phyloP scores from a whole-genome alignment of 345 rosid genomes.

The Excoecaria cochinchinensis region DNA sequence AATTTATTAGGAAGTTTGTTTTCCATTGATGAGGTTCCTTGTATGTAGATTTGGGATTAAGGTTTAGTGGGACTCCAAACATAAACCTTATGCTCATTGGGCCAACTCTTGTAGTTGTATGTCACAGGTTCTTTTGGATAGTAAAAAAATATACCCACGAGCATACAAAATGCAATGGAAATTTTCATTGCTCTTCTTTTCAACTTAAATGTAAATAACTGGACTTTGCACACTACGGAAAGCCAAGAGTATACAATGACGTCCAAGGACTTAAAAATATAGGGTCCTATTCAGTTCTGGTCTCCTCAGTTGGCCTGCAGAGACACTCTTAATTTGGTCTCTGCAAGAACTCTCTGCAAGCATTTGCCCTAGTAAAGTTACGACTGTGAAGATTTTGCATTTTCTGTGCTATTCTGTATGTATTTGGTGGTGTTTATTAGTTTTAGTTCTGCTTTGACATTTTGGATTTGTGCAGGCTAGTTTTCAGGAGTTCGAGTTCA shows the following conservation, averaged over 20 bases:
- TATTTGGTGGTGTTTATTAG: not conserved
- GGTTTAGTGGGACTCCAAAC: too few species aligned
- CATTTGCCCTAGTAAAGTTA: not conserved
- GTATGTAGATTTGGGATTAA: too few species aligned
- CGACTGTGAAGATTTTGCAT: slow-evolving; percentile 7
- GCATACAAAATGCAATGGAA: too few species aligned
- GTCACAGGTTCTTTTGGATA: too few species aligned
- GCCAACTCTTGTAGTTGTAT: too few species aligned
- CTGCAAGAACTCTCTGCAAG: not conserved
- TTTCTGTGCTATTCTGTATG: not conserved
- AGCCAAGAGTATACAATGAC: not conserved
- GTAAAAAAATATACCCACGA: too few species aligned
- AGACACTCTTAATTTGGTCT: not conserved
- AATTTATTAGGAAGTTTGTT: too few species aligned
- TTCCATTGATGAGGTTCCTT: too few species aligned
- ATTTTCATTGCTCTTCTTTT: not conserved
- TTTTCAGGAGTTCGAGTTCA: slow-evolving; percentile 62
- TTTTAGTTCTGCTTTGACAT: slow-evolving; percentile 8
- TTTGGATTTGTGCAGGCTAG: slow-evolving; percentile 47
- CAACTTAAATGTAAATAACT: not conserved
- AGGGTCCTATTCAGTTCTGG: too few species aligned
- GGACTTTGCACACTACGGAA: not conserved
- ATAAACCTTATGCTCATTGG: too few species aligned
- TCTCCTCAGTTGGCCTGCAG: not conserved
- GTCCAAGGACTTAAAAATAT: not conserved